phyloP scores from a whole-genome alignment of 805 yeast species.

The Candida railenensis region DNA sequence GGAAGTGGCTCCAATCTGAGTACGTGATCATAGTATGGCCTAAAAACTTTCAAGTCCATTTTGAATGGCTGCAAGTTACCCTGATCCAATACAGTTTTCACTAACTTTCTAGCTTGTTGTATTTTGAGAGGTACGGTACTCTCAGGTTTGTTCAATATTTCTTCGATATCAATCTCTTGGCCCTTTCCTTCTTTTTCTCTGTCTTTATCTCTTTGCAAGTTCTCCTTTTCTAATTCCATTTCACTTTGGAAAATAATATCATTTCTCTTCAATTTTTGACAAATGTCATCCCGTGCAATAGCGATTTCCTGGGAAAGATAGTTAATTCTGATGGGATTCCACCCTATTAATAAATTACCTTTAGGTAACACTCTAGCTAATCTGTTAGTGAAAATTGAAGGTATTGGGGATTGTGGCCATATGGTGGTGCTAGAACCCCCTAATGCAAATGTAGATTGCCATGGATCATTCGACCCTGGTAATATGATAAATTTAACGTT shows the following conservation, averaged over 20 bases:
- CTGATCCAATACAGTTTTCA: slow-evolving; percentile 82
- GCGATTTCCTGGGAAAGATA: slow-evolving; percentile 85
- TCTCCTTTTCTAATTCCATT: slow-evolving; percentile 24
- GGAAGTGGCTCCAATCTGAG: slow-evolving; percentile 81
- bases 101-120: slow-evolving; percentile 65
- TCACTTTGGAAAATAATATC: slow-evolving; percentile 55
- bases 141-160: slow-evolving; percentile 9
- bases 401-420: slow-evolving; percentile 69
- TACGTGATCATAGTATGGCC: slow-evolving; percentile 68
- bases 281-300: slow-evolving; percentile 69
- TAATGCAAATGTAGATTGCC: slow-evolving; percentile 72
- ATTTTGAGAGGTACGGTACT: slow-evolving; percentile 43
- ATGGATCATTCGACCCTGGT: slow-evolving; percentile 93
- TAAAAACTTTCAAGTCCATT: slow-evolving; percentile 55
- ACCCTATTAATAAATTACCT: slow-evolving; percentile 33
- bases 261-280: slow-evolving; percentile 68
- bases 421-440: slow-evolving; percentile 44
- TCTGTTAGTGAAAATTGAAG: slow-evolving; percentile 68
- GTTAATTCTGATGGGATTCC: slow-evolving; percentile 79
- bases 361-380: slow-evolving; percentile 47
- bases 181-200: slow-evolving; percentile 19
- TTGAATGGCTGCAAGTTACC: slow-evolving; percentile 84
- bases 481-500: slow-evolving; percentile 64
- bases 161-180: slow-evolving; percentile 18
- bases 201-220: slow-evolving; percentile 17